Conservation (phyloP, 1,284 basidiomycete genomes). For the Psilocybe mexicana region DNA sequence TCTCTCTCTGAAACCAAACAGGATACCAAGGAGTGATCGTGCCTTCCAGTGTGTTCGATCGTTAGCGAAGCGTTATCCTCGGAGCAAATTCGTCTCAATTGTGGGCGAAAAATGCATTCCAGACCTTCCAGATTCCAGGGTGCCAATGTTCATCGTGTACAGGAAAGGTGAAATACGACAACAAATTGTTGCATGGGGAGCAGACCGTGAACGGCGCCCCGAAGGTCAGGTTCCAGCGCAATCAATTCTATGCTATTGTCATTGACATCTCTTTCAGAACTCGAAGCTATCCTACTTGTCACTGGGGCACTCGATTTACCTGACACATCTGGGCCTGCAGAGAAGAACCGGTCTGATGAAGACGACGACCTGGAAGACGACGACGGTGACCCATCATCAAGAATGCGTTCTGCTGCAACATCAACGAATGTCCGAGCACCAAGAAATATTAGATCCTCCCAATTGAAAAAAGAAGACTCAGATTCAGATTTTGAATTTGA, state of each 20-base stretch:
- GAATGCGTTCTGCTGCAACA: constrained; percentile 55
- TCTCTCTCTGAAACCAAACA: constrained; percentile 31
- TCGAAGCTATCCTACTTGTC: constrained; percentile 66
- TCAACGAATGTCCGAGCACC: constrained; percentile 51
- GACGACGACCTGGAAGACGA: constrained; percentile 38
- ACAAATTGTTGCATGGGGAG: constrained; percentile 84
- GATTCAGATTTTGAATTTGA: constrained; percentile 79
- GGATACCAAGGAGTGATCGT: constrained; percentile 79
- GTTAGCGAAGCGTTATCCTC: constrained; percentile 82
- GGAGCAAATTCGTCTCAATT: constrained; percentile 95
- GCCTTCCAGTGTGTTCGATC: constrained; percentile 71
- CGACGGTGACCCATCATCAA: constrained; percentile 44
- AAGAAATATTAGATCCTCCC: constrained; percentile 57
- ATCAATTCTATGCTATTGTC: neutral
- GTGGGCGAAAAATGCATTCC: constrained; percentile 95
- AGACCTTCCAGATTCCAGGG: constrained; percentile 89
- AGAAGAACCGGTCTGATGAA: constrained; percentile 31
- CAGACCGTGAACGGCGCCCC: constrained; percentile 73
- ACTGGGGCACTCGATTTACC: constrained; percentile 61
- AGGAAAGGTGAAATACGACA: constrained; percentile 87
- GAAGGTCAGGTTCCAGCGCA: constrained; percentile 62
- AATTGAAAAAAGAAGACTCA: constrained; percentile 51
- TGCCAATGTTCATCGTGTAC: constrained; percentile 94
- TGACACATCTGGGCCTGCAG: constrained; percentile 36
- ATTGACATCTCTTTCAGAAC: constrained; percentile 46